These are phyloP conservation scores for Talaromyces adpressus DNA, from an alignment of 495 filamentous ascomycete species.

Conservation along the genomic window DNA sequence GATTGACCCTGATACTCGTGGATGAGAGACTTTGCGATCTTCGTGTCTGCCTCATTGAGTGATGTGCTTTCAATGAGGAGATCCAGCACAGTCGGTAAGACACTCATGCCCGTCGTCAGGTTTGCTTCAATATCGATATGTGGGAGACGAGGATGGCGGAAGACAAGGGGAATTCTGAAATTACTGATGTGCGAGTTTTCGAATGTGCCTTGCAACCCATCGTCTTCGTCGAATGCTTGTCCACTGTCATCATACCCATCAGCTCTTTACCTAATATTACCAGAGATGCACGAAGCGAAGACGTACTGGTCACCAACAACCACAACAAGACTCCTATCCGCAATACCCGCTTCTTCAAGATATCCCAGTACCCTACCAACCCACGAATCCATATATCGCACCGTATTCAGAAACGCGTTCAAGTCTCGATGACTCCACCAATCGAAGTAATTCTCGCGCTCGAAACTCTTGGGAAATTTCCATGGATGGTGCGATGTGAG, in stretches of 20 bases:
- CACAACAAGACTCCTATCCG: conserved; percentile 26
- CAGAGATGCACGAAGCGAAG: not conserved
- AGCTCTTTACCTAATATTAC: not conserved
- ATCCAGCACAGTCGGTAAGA: conserved; percentile 40
- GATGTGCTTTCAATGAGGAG: conserved; percentile 35
- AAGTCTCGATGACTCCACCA: conserved; percentile 21
- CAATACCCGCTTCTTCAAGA: conserved; percentile 19
- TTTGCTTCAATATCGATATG: conserved; percentile 32
- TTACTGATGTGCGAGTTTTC: conserved; percentile 41
- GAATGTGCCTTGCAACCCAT: conserved; percentile 32
- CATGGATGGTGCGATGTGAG: conserved; percentile 42
- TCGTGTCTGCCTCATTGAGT: conserved; percentile 22
- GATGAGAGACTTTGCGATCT: conserved; percentile 28
- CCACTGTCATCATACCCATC: conserved; percentile 17
- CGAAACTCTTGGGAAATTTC: conserved; percentile 26
- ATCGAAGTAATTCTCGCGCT: conserved; percentile 26
- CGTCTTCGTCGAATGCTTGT: conserved; percentile 33
- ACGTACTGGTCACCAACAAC: conserved; percentile 32
- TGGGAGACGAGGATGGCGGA: conserved; percentile 37
- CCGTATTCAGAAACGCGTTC: conserved; percentile 37
- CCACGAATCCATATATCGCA: conserved; percentile 31
- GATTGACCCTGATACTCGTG: conserved; percentile 32
- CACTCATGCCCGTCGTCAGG: conserved; percentile 29
- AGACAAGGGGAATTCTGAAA: conserved; percentile 36
- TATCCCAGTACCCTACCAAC: conserved; percentile 18